Base-by-base conservation (phyloP, 2,329 filamentous ascomycete genomes). In the Botryotinia globosa region DNA sequence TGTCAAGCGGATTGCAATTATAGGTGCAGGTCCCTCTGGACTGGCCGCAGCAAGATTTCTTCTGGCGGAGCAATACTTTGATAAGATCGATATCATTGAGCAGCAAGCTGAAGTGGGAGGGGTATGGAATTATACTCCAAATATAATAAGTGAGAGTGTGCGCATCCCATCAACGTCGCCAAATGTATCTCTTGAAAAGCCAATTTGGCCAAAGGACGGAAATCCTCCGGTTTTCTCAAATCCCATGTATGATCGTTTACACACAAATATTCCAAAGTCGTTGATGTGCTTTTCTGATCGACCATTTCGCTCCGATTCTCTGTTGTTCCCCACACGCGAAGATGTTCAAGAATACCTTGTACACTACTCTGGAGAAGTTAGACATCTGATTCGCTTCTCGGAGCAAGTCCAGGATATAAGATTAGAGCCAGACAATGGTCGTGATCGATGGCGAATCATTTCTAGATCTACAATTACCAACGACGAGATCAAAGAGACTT, bases 261-360 rank as follows among this genome's bases (percentile, higher is more conserved):
- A 97, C 79, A 94, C 94, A 34, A 98, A 98, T 81, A 94, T 98
- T 65, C 92, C 94, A 0, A 89, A 91, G 73, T 85, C 86, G 0
- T 81, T 98, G 69, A 98, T 98, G 95, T 84, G 86, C 6, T 98
- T 90, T 81, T 91, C 90, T 7, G 92, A 95, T 76, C 83, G 88
- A 10, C 80, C 86, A 0, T 96, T 96, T 78, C 86, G 88, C 0
- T 78, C 85, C 1, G 86, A 89, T 20, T 85, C 87, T 10, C 89
- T 91, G 79, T 85, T 97, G 1, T 97, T 95, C 77, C 95, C 95
- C 0, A 87, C 85, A 34, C 89, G 94, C 74, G 82, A 89, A 74
- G 85, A 87, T 39, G 92, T 98, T 4, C 87, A 91, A 74, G 81
- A 88, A 34, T 98, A 98, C 80, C 84, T 98, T 2, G 83, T 92